phyloP scores from a whole-genome alignment of 2,329 filamentous ascomycete genomes.

The Exophiala calicioides region DNA sequence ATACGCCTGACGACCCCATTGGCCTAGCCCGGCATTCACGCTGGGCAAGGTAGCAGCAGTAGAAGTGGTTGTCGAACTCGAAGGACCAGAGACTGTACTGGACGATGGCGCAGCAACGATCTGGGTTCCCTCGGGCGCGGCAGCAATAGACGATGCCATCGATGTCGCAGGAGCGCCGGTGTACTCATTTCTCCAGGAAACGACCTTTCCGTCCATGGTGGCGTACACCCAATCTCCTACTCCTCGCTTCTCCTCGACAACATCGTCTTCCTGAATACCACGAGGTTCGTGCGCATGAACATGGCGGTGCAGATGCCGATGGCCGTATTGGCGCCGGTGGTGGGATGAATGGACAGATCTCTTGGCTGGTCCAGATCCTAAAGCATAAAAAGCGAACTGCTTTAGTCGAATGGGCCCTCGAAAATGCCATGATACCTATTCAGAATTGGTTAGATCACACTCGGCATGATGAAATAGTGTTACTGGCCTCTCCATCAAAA shows the following conservation, averaged over 20 bases:
- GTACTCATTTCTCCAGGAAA: slow-evolving; percentile 62
- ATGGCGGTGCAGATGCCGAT: slow-evolving; percentile 55
- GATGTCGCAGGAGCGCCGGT: slow-evolving; percentile 25
- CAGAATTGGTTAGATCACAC: neutral
- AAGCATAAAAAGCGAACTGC: slow-evolving; percentile 68
- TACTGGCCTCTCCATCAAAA: slow-evolving; percentile 68
- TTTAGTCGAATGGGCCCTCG: slow-evolving; percentile 69
- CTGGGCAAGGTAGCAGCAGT: slow-evolving; percentile 9
- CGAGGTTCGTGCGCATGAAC: slow-evolving; percentile 41
- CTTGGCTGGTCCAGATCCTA: slow-evolving; percentile 44
- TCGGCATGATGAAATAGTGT: neutral
- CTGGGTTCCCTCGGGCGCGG: neutral
- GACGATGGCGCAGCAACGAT: slow-evolving; percentile 1
- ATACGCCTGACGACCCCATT: slow-evolving; percentile 50
- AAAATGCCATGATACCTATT: slow-evolving; percentile 69
- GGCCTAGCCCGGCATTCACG: slow-evolving; percentile 24
- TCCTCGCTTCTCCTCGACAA: slow-evolving; percentile 44
- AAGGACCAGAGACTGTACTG: no score
- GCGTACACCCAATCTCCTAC: slow-evolving; percentile 56
- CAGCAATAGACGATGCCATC: slow-evolving; percentile 2
- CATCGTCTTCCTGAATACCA: slow-evolving; percentile 14
- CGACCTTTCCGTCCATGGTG: slow-evolving; percentile 59
- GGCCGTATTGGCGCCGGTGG: slow-evolving; percentile 42
- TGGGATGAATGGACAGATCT: slow-evolving; percentile 39
- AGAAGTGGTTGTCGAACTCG: slow-evolving; percentile 37